Conservation (phyloP, 345 rosid species). For the Aquilaria malaccensis region DNA sequence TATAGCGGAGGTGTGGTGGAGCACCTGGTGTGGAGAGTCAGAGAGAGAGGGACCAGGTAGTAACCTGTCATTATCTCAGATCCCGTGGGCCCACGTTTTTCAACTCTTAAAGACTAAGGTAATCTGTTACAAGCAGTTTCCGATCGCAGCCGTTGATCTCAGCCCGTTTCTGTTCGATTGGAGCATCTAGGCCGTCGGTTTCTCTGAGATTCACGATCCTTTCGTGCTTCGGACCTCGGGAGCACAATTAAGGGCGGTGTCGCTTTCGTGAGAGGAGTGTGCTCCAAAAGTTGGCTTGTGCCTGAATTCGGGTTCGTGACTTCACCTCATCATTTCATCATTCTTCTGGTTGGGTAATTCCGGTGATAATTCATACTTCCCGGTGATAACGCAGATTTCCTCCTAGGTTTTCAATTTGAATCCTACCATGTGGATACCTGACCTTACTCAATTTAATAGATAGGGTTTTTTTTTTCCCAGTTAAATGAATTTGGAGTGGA, state of each 20-base stretch:
- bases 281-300: too few relatives aligned
- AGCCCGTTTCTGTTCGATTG: slow-evolving; percentile 5
- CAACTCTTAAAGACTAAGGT: not conserved
- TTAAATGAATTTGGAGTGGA: too few relatives aligned
- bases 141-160: slow-evolving; percentile 14
- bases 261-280: too few relatives aligned
- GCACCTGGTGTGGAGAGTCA: not conserved
- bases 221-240: not conserved
- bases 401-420: too few relatives aligned
- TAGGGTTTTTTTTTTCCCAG: too few relatives aligned
- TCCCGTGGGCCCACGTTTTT: slow-evolving; percentile 15
- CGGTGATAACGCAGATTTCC: too few relatives aligned
- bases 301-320: too few relatives aligned
- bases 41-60: not conserved
- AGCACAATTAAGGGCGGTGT: not conserved
- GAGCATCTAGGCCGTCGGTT: not conserved
- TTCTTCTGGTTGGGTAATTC: too few relatives aligned
- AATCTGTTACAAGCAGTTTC: not conserved
- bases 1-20: not conserved
- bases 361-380: too few relatives aligned
- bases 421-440: too few relatives aligned
- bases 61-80: slow-evolving; percentile 14
- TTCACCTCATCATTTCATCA: too few relatives aligned
- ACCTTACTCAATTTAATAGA: too few relatives aligned
- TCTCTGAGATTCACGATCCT: not conserved